A percentile compares a stretch with the other conserved stretches of the same genome.
These are phyloP conservation scores for Apostasia ramifera DNA, from an alignment of 106 monocot species.

Conservation along the genomic window DNA sequence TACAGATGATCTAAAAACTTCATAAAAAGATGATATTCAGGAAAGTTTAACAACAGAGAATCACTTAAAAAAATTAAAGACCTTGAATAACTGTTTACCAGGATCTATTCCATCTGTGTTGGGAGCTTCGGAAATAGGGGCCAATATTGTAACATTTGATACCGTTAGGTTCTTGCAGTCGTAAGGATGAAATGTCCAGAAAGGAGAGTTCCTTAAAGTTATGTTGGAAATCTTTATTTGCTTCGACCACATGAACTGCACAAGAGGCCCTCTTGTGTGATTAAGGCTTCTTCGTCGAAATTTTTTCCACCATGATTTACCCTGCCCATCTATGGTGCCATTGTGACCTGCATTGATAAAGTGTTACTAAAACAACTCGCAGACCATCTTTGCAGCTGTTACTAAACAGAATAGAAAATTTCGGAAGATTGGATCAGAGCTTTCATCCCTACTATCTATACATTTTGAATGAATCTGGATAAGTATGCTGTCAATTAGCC, in stretches of 20 bases:
- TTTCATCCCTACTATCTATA: too few relatives aligned
- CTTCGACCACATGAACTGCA: conserved; percentile 62
- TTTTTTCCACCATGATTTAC: conserved; percentile 60
- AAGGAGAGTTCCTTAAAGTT: conserved; percentile 65
- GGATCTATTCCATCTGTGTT: conserved; percentile 81
- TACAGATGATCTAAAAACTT: too few relatives aligned
- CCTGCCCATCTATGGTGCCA: conserved; percentile 79
- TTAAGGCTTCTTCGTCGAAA: conserved; percentile 30
- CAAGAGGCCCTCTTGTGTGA: conserved; percentile 68
- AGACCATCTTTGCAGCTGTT: too few relatives aligned
- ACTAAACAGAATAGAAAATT: too few relatives aligned
- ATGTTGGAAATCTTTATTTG: conserved; percentile 58
- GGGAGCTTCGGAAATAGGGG: conserved; percentile 49
- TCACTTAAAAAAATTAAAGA: too few relatives aligned
- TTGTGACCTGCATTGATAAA: conserved; percentile 40
- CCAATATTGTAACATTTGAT: conserved; percentile 54
- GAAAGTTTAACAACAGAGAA: too few relatives aligned
- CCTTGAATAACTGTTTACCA: conserved; percentile 17
- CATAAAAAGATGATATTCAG: too few relatives aligned
- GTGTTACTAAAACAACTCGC: neutral
- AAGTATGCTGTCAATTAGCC: too few relatives aligned
- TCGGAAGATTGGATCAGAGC: too few relatives aligned
- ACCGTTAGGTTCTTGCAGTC: conserved; percentile 66
- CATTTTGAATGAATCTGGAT: too few relatives aligned
- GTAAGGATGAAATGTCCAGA: conserved; percentile 79